These are phyloP conservation scores for Komagataella kurtzmanii DNA, from an alignment of 805 yeast genomes.

Conservation along the genomic window DNA sequence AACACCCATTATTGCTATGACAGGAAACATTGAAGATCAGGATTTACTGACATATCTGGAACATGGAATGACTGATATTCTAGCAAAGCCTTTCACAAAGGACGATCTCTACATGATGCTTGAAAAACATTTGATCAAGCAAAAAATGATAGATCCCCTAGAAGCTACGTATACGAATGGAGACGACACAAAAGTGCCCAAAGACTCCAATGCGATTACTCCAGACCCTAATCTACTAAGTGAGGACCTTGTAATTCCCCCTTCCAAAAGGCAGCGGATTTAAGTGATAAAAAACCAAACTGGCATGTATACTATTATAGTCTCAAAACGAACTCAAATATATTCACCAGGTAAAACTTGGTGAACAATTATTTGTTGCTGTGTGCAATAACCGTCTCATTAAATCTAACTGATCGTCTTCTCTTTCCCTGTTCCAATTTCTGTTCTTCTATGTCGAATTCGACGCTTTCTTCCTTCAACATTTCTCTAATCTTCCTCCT, in stretches of 20 bases:
- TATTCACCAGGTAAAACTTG: neutral
- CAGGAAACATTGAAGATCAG: conserved; percentile 75
- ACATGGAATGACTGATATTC: conserved; percentile 85
- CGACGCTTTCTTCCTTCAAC: conserved; percentile 18
- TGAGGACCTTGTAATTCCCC: neutral
- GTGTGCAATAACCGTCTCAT: conserved; percentile 38
- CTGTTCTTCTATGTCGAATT: conserved; percentile 23
- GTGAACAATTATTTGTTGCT: neutral
- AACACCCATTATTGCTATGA: conserved; percentile 91
- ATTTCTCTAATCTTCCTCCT: conserved; percentile 31
- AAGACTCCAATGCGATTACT: neutral
- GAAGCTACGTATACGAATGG: conserved; percentile 10
- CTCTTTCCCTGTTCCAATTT: conserved; percentile 30
- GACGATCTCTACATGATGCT: conserved; percentile 71
- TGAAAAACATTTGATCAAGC: conserved; percentile 53
- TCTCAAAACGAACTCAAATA: conserved; percentile 1
- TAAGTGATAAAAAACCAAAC: neutral
- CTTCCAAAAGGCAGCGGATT: neutral
- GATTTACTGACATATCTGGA: conserved; percentile 70
- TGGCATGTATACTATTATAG: neutral
- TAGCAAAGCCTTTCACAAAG: conserved; percentile 90
- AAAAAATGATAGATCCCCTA: conserved; percentile 11
- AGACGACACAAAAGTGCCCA: neutral
- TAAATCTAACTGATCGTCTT: conserved; percentile 55
- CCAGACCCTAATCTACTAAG: neutral